Percentiles rank a stretch among this genome's conserved stretches.
Evolutionary conservation across 73 alveolate genomes (phyloP).

Genomic region (Paraurostyla sp.): DNA sequence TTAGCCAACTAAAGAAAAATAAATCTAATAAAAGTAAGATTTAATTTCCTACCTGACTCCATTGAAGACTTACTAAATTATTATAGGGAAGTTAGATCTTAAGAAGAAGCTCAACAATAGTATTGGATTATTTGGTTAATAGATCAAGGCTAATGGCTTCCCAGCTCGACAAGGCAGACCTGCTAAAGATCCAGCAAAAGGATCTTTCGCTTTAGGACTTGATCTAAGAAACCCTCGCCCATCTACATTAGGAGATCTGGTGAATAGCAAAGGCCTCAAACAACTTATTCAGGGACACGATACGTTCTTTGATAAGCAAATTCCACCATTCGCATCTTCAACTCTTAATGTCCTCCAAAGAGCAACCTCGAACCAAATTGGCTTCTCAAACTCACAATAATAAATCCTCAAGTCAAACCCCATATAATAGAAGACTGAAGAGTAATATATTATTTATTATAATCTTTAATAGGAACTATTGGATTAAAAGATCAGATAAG

Average conservation of each 20-base stretch:
- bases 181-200: background rate
- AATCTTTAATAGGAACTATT: slow-evolving; percentile 40
- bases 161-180: slow-evolving; percentile 29
- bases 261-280: background rate
- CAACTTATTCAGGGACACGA: background rate
- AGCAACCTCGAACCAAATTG: background rate
- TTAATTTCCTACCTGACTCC: background rate
- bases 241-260: background rate
- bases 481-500: slow-evolving; percentile 42
- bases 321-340: background rate
- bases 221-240: slow-evolving; percentile 5
- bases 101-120: slow-evolving; percentile 7
- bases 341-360: background rate
- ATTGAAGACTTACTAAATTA: too few relatives aligned
- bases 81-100: slow-evolving; percentile 31
- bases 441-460: slow-evolving; percentile 11
- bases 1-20: background rate
- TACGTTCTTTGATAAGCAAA: background rate
- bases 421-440: slow-evolving; percentile 38
- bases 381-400: slow-evolving; percentile 22
- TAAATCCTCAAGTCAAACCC: background rate
- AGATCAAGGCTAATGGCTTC: background rate
- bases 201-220: background rate
- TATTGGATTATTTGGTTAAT: background rate
- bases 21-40: background rate